Conservation (phyloP, 2,329 filamentous ascomycete species). For the Xylaria polymorpha region DNA sequence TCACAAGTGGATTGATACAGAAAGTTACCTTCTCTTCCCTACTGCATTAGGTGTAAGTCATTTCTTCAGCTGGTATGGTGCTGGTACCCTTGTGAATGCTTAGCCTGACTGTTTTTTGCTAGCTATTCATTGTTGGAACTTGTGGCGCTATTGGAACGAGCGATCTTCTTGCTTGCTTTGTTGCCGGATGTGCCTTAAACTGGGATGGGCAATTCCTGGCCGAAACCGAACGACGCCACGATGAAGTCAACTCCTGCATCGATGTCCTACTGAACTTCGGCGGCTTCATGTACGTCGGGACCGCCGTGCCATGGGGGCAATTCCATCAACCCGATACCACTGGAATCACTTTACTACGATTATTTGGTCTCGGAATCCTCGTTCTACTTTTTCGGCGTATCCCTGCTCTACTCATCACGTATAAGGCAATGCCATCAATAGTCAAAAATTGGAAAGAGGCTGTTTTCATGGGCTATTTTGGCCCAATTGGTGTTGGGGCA, state of each 20-base stretch:
- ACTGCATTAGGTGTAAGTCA: slow-evolving; percentile 59
- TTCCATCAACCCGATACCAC: slow-evolving; percentile 65
- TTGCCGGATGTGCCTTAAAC: slow-evolving; percentile 69
- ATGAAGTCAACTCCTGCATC: slow-evolving; percentile 69
- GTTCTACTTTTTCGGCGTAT: slow-evolving; percentile 67
- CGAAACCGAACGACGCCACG: slow-evolving; percentile 66
- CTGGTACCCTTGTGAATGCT: background rate
- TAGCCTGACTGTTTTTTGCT: background rate
- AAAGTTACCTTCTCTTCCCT: slow-evolving; percentile 65
- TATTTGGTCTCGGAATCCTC: slow-evolving; percentile 64
- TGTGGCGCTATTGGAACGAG: slow-evolving; percentile 68
- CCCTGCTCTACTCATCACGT: slow-evolving; percentile 64
- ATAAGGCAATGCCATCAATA: slow-evolving; percentile 65
- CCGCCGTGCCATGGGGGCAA: slow-evolving; percentile 65
- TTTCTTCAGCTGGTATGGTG: background rate
- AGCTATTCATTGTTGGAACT: slow-evolving; percentile 68
- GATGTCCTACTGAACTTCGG: slow-evolving; percentile 70
- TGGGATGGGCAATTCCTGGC: slow-evolving; percentile 71
- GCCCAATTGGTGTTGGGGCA: slow-evolving; percentile 80
- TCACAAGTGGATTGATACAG: slow-evolving; percentile 66
- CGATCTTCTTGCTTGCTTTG: slow-evolving; percentile 70
- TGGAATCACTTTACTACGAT: slow-evolving; percentile 62
- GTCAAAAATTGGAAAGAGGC: slow-evolving; percentile 67
- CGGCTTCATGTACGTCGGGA: slow-evolving; percentile 70
- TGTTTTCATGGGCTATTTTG: slow-evolving; percentile 75